A percentile compares a stretch with the other conserved stretches of the same genome.
Evolutionary conservation across 352 stramenopile species (phyloP).

Genomic region (Phytophthora pistaciae): DNA sequence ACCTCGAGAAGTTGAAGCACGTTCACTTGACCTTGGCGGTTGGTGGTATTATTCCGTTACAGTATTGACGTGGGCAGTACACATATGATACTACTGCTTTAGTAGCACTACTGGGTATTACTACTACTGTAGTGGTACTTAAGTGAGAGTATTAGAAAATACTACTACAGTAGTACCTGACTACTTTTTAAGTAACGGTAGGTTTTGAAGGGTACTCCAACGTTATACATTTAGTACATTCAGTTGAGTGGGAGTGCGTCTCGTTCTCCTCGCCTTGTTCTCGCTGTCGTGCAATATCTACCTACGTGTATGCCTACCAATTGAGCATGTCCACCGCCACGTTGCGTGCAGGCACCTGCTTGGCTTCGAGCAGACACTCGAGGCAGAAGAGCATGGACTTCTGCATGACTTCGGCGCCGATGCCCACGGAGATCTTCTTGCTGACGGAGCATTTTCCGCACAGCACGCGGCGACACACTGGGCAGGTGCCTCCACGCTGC

Average conservation of each 20-base stretch:
- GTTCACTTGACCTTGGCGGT: too few relatives aligned
- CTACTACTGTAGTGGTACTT: too few relatives aligned
- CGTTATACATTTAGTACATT: neutral
- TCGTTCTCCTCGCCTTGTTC: neutral
- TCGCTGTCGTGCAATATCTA: conserved; percentile 4
- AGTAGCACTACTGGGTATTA: too few relatives aligned
- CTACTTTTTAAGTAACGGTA: too few relatives aligned
- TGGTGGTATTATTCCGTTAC: too few relatives aligned
- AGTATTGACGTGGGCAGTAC: too few relatives aligned
- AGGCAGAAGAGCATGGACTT: conserved; percentile 47
- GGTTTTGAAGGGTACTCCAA: neutral
- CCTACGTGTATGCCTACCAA: conserved; percentile 19
- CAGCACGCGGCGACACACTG: conserved; percentile 38
- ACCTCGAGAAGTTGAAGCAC: too few relatives aligned
- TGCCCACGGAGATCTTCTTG: conserved; percentile 42
- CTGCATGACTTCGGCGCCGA: conserved; percentile 32
- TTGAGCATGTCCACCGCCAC: conserved; percentile 35
- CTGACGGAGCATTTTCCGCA: conserved; percentile 44
- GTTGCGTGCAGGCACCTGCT: conserved; percentile 33
- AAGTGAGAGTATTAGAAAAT: too few relatives aligned
- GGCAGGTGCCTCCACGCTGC: conserved; percentile 31
- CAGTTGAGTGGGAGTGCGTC: neutral
- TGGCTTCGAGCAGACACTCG: conserved; percentile 47
- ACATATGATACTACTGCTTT: too few relatives aligned
- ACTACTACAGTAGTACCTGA: too few relatives aligned